A percentile compares a stretch with the other conserved stretches of the same genome.
phyloP scores from a whole-genome alignment of 306 rosid species.

The Cucurbita moschata region DNA sequence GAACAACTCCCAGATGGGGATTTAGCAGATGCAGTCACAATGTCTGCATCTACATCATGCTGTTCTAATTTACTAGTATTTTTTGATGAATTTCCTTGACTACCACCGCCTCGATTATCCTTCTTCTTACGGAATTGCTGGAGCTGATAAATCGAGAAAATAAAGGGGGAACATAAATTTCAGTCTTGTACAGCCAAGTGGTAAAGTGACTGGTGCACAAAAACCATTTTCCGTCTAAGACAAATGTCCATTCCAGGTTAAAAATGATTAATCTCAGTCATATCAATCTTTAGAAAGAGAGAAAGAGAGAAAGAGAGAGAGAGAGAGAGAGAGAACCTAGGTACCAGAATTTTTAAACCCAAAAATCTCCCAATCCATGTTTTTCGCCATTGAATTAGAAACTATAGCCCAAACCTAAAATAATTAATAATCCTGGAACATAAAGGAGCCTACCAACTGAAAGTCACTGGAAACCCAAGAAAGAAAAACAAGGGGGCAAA shows the following conservation, averaged over 20 bases:
- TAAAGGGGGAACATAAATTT: constrained; percentile 11
- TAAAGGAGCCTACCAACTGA: background rate
- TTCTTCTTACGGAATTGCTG: constrained; percentile 87
- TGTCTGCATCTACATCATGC: constrained; percentile 39
- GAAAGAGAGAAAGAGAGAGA: background rate
- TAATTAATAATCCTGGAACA: background rate
- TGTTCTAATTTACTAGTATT: constrained; percentile 32
- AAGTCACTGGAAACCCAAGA: background rate
- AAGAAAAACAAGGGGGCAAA: background rate
- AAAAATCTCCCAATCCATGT: background rate
- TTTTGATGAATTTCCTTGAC: constrained; percentile 58
- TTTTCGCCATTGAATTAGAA: background rate
- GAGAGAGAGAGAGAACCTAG: too few species aligned
- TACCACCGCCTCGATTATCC: constrained; percentile 63
- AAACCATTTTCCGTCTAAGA: background rate
- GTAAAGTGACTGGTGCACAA: background rate
- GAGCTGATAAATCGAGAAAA: constrained; percentile 36
- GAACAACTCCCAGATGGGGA: constrained; percentile 17
- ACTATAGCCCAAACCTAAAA: background rate
- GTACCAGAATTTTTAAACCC: background rate
- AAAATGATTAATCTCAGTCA: background rate
- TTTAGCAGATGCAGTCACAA: constrained; percentile 15
- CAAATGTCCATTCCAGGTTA: background rate
- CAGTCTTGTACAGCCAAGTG: background rate
- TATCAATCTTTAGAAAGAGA: background rate